Base-by-base conservation (phyloP, 129 eudicot species). In the Flaveria linearis region DNA sequence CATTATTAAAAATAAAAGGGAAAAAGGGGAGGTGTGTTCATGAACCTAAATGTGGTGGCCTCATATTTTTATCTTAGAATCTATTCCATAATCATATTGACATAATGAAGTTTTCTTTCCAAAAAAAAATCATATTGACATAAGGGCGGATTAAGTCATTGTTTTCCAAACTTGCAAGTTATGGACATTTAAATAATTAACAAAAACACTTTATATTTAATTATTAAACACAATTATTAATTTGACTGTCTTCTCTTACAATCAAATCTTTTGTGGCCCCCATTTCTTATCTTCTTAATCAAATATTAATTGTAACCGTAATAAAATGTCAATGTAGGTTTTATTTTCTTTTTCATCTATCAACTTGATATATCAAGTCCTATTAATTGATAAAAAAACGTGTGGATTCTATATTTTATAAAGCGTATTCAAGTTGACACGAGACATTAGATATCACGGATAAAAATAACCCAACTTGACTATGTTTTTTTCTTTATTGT, bases 131-230 rank as follows among this genome's bases (percentile, higher is more conserved):
- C 84, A 55, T 53, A 73, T 73, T 57, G 63, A 69, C 84, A 80
- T 66, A 80, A 78, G 71, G 52, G 51, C 65, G 51, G 80, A 76
- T 65, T 63, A 61, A 78, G 82, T 80, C 79, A 73, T 66, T 43
- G 62, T 73, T 80, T 73, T 78, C 51, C 43, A 53, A 73, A 83
- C 97, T 1, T 82, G 84, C 64, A 77, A 81, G 69, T 87, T 87
- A 77, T 57, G 49, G 50, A 88, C 81, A 82, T 81, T 69, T 79
- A 65, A 77, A 83, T 65, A 88, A 88, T 13, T 84, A 78, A 18
- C 13, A 60, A 6, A 17, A 8, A 65, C 30, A 50, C 60, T 61
- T 39, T 22, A 22, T 71, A 79, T 41, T 78, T 69, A 45, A 79
- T 25, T 64, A 52, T 53, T 39, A 36, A 52, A 23, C 72, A 25